Evolutionary conservation across 139 green algal genomes (phyloP), one percentile per base, ranked within the genome.

Genomic region (Chlorella sp.): DNA sequence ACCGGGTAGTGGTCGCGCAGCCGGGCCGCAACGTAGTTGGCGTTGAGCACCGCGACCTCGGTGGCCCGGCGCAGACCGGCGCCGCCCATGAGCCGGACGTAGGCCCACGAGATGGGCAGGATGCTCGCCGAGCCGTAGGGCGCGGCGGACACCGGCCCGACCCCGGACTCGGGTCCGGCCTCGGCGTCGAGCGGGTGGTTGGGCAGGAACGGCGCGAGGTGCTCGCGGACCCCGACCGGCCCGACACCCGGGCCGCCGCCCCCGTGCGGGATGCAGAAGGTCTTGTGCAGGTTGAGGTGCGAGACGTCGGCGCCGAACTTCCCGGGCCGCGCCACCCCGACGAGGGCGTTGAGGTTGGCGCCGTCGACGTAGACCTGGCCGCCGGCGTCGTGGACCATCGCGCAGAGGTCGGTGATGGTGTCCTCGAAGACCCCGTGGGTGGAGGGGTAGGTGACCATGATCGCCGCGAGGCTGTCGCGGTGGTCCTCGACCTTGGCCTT

Each of bases 221-320:
- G 95, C 14, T 82, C 86, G 90, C 98, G 98, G 29, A 99, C 86
- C 34, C 91, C 91, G 62, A 97, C 95, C 75, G 90, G 91, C 35
- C 91, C 90, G 88, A 94, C 93, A 72, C 90, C 91, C 17, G 91
- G 91, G 74, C 93, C 83, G 77, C 79, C 80, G 34, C 95, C 95
- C 33, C 95, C 96, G 85, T 99, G 96, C 29, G 96, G 96, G 86
- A 99, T 99, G 90, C 95, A 99, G 88, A 99, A 99, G 62, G 96
- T 99, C 89, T 99, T 99, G 92, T 99, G 96, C 74, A 99, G 86
- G 86, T 99, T 99, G 6, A 99, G 81, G 82, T 99, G 96, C 85
- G 95, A 99, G 74, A 99, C 96, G 77, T 99, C 96, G 6, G 96
- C 96, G 71, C 96, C 95, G 70, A 99, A 98, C 85, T 93, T 85